Percentiles rank a stretch among this genome's conserved stretches.
phyloP scores from a whole-genome alignment of 108 stramenopile genomes.

The Skeletonema costatum region DNA sequence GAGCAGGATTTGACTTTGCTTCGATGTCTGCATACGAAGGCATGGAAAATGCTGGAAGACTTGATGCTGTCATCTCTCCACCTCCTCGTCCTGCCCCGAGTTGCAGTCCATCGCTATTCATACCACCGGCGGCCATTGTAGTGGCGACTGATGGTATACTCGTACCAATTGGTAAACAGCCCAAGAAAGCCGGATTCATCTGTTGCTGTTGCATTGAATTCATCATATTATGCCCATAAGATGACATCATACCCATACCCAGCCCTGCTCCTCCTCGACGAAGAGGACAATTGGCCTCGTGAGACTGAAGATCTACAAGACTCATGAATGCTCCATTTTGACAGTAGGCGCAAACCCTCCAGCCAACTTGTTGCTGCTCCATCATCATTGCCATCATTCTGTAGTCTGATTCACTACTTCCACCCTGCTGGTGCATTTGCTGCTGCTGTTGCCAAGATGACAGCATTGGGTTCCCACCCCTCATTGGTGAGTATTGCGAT shows the following conservation, averaged over 20 bases:
- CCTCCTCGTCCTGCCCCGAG: not conserved
- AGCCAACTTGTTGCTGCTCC: slow-evolving; percentile 6
- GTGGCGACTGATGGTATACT: not conserved
- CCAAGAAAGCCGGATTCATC: not conserved
- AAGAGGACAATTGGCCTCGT: slow-evolving; percentile 2
- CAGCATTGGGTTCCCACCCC: not conserved
- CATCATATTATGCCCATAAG: not conserved
- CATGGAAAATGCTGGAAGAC: not conserved
- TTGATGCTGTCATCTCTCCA: not conserved
- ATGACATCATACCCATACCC: not conserved
- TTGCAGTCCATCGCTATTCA: not conserved
- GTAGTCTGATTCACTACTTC: not conserved
- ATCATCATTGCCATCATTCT: slow-evolving; percentile 1
- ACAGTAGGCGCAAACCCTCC: slow-evolving; percentile 22
- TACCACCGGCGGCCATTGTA: not conserved
- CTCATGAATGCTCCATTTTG: slow-evolving; percentile 15
- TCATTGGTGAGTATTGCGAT: not conserved
- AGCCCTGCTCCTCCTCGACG: not conserved
- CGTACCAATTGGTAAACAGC: not conserved
- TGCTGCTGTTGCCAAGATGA: slow-evolving; percentile 18
- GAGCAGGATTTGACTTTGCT: not conserved
- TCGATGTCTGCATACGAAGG: not conserved
- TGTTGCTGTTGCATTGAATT: not conserved
- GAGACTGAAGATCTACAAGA: slow-evolving; percentile 7
- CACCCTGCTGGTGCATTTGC: slow-evolving; percentile 4